These are phyloP conservation scores for Phycomyces nitens DNA, from an alignment of 192 early-diverging fungal species.

Conservation along the genomic window DNA sequence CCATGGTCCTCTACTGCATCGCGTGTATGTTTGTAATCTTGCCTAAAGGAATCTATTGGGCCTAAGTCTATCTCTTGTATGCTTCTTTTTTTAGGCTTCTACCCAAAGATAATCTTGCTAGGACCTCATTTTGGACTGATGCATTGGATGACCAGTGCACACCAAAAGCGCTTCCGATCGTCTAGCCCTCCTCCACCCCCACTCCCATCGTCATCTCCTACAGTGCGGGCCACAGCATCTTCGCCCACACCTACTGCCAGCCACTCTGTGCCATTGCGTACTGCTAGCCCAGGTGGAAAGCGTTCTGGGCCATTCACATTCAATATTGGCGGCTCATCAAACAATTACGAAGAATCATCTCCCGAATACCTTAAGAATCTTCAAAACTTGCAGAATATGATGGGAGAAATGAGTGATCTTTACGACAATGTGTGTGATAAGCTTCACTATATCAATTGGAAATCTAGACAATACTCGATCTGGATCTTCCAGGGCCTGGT, in stretches of 20 bases:
- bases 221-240: slow-evolving; percentile 10
- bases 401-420: slow-evolving; percentile 54
- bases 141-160: slow-evolving; percentile 48
- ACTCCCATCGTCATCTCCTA: slow-evolving; percentile 28
- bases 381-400: slow-evolving; percentile 76
- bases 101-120: slow-evolving; percentile 52
- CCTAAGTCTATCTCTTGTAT: too few species aligned
- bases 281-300: neutral
- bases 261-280: neutral
- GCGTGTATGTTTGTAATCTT: slow-evolving; percentile 46
- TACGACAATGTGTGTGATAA: slow-evolving; percentile 44
- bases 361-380: slow-evolving; percentile 67
- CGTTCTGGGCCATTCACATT: neutral
- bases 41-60: neutral
- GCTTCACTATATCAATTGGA: slow-evolving; percentile 51
- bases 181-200: slow-evolving; percentile 4
- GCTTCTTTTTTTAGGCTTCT: slow-evolving; percentile 39
- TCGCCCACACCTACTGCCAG: slow-evolving; percentile 1
- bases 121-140: slow-evolving; percentile 51
- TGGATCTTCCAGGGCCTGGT: slow-evolving; percentile 41
- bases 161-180: slow-evolving; percentile 32
- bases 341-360: slow-evolving; percentile 29
- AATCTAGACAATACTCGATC: slow-evolving; percentile 41
- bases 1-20: slow-evolving; percentile 49
- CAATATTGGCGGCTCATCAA: slow-evolving; percentile 10